A percentile compares a stretch with the other conserved stretches of the same genome.
Evolutionary conservation across 805 yeast species (phyloP).

Genomic region (Wickerhamomyces canadensis): DNA sequence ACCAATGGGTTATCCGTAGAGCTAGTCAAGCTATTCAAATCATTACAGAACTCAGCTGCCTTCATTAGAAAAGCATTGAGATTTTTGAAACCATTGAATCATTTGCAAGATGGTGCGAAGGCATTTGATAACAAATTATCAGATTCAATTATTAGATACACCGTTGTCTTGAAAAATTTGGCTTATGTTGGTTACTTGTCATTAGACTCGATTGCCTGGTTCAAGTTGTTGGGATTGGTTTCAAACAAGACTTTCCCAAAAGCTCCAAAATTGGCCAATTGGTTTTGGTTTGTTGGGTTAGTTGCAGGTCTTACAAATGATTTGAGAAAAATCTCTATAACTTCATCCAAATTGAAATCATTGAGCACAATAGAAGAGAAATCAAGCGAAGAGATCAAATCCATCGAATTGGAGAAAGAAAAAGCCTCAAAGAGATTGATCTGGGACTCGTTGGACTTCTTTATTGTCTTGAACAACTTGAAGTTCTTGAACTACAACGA

Average conservation of each 20-base stretch:
- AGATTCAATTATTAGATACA: conserved; percentile 49
- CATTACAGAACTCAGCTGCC: conserved; percentile 57
- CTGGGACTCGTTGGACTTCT: conserved; percentile 72
- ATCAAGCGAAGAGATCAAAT: conserved; percentile 32
- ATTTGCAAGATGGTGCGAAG: conserved; percentile 61
- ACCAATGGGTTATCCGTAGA: conserved; percentile 49
- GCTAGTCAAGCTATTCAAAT: conserved; percentile 42
- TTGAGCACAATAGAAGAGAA: conserved; percentile 32
- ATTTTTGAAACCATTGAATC: conserved; percentile 74
- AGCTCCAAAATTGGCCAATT: conserved; percentile 52
- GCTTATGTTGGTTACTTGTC: conserved; percentile 59
- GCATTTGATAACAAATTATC: conserved; percentile 65
- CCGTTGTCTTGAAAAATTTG: conserved; percentile 50
- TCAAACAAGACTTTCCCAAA: conserved; percentile 40
- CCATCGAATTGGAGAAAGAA: conserved; percentile 38
- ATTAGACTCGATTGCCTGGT: conserved; percentile 58
- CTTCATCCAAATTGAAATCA: conserved; percentile 21
- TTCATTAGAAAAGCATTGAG: conserved; percentile 79
- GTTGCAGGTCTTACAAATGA: conserved; percentile 57
- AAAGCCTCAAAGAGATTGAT: conserved; percentile 56
- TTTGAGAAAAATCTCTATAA: conserved; percentile 45
- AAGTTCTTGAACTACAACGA: conserved; percentile 59
- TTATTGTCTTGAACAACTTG: conserved; percentile 70
- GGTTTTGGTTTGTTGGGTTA: conserved; percentile 76
- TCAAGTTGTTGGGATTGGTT: conserved; percentile 49